Base-by-base conservation (phyloP, 2,329 filamentous ascomycete species). In the Exophiala calicioides region DNA sequence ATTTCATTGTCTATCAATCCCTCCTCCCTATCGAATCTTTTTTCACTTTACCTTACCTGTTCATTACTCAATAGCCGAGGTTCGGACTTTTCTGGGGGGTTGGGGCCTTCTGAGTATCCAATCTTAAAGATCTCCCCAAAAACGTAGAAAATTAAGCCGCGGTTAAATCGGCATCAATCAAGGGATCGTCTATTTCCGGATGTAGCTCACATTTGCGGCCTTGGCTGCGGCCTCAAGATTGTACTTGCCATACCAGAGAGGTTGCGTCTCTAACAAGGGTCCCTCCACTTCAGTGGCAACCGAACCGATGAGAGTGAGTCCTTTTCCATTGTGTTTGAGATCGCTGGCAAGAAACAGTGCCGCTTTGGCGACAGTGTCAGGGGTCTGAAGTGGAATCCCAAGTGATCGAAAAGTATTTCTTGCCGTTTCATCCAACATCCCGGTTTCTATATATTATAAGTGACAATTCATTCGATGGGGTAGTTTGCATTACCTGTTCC, bases 291-390 rank as follows among this genome's bases (percentile, higher is more conserved):
- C 32, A 10, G 32, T 35, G 10, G 32, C 32, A 10, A 35, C 32
- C 15, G 32, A 35, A 32, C 58, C 61, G 10, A 54, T 57, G 31
- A 64, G 65, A 1, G 62, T 63, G 18, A 55, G 64, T 60, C 44
- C 64, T 53, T 49, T 60, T 57, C 7, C 51, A 31, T 29, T 42
- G 24, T 27, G 24, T 7, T 7, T n/a, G 7, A n/a, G 24, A 27
- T 27, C 24, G 24, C 24, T 27, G n/a, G 24, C 24, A 7, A 27
- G 24, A 7, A 7, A 27, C 24, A 27, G 24, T 8, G 24, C 24
- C 24, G 24, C 24, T 7, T 7, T 27, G 7, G 24, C 24, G n/a
- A 27, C 24, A n/a, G 7, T 8, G 7, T 27, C 24, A 7, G 24
- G n/a, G 24, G 7, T 27, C 24, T 27, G 24, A 7, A 27, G n/a